phyloP scores from a whole-genome alignment of 1,284 basidiomycete genomes.

The Gastroboletus turbinatus region DNA sequence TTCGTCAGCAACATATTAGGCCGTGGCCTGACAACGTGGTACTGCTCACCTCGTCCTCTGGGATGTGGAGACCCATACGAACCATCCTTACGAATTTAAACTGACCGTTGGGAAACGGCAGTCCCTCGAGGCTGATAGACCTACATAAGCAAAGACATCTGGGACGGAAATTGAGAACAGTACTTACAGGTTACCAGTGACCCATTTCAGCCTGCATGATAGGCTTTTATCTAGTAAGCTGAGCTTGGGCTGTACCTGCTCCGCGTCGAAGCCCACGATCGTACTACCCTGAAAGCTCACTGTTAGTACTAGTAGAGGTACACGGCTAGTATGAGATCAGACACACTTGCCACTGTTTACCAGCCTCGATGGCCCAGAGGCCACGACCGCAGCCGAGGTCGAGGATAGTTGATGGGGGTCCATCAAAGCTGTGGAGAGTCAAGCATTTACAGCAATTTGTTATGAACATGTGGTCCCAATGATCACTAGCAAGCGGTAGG shows the following conservation, averaged over 20 bases:
- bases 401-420: conserved; percentile 53
- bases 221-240: conserved; percentile 38
- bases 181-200: conserved; percentile 62
- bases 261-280: conserved; percentile 61
- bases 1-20: conserved; percentile 15
- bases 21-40: neutral
- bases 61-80: conserved; percentile 62
- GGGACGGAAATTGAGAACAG: conserved; percentile 4
- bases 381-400: conserved; percentile 84
- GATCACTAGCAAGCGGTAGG: conserved; percentile 46
- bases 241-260: conserved; percentile 56
- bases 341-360: conserved; percentile 60
- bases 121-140: conserved; percentile 50
- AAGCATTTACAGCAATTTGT: conserved; percentile 45
- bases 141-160: conserved; percentile 5
- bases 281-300: conserved; percentile 44
- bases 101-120: conserved; percentile 55
- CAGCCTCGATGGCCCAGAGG: conserved; percentile 68
- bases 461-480: conserved; percentile 68
- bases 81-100: conserved; percentile 68
- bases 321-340: conserved; percentile 1
- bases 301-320: conserved; percentile 6
- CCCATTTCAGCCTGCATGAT: conserved; percentile 57
- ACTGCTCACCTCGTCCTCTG: conserved; percentile 61
- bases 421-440: conserved; percentile 53